Percentiles rank a stretch among this genome's conserved stretches.
These are phyloP conservation scores for Leccinum olivaceopallidum DNA, from an alignment of 768 basidiomycete species.

Conservation along the genomic window DNA sequence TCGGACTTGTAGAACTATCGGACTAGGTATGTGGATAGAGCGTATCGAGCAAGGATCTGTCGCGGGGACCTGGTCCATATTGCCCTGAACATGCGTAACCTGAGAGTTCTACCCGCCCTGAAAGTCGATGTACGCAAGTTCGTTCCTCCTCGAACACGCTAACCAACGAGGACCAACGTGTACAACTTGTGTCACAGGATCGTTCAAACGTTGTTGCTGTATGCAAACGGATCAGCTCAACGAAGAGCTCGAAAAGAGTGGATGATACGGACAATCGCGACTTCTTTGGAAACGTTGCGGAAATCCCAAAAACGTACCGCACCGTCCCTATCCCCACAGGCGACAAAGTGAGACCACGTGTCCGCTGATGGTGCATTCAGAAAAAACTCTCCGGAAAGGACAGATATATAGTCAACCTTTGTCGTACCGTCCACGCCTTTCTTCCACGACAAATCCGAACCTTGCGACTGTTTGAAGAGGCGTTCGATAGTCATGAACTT, in stretches of 20 bases:
- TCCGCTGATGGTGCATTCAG: constrained; percentile 20
- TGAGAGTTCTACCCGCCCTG: constrained; percentile 16
- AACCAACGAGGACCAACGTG: constrained; percentile 35
- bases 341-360: constrained; percentile 38
- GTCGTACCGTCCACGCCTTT: constrained; percentile 43
- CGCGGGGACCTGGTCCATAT: too few species aligned
- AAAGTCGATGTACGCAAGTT: constrained; percentile 31
- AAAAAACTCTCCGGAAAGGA: constrained; percentile 12
- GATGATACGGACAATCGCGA: constrained; percentile 23
- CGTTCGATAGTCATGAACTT: constrained; percentile 48
- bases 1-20: too few species aligned
- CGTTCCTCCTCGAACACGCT: constrained; percentile 41
- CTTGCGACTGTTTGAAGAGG: constrained; percentile 38
- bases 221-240: background rate
- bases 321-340: constrained; percentile 45
- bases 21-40: background rate
- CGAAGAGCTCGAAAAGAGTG: background rate
- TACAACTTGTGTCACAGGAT: constrained; percentile 41
- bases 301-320: constrained; percentile 49
- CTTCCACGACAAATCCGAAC: constrained; percentile 43
- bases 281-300: constrained; percentile 35
- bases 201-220: constrained; percentile 38
- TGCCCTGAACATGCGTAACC: background rate
- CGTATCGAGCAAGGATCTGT: background rate
- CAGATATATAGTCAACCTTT: constrained; percentile 41